These are phyloP conservation scores for Thelephora aurantiotincta DNA, from an alignment of 768 basidiomycete genomes.

Conservation along the genomic window DNA sequence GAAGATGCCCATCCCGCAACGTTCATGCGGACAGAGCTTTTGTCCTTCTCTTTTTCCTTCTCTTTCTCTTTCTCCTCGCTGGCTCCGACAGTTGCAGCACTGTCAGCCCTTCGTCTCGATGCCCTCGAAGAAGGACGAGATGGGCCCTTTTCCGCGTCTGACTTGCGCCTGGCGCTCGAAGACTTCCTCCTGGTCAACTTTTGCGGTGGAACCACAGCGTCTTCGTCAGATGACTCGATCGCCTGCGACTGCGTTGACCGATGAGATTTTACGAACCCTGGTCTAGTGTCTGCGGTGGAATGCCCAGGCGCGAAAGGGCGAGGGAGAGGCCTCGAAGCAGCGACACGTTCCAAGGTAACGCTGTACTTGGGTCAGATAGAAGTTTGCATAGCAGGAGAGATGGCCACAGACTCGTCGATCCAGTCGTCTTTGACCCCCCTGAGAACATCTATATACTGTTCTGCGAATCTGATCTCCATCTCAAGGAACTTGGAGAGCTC, in stretches of 20 bases:
- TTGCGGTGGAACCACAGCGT: slow-evolving; percentile 3
- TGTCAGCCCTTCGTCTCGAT: slow-evolving; percentile 55
- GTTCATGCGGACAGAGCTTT: slow-evolving; percentile 23
- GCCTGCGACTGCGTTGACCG: slow-evolving; percentile 12
- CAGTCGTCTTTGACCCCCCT: slow-evolving; percentile 54
- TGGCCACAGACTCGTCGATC: slow-evolving; percentile 40
- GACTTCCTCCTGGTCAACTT: slow-evolving; percentile 11
- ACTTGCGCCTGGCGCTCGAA: slow-evolving; percentile 21
- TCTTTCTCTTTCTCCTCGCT: slow-evolving; percentile 24
- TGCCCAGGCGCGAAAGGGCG: slow-evolving; percentile 3
- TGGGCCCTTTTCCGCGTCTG: slow-evolving; percentile 23
- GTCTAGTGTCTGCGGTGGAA: slow-evolving; percentile 10
- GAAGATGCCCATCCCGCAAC: slow-evolving; percentile 55
- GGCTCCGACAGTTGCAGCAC: slow-evolving; percentile 26
- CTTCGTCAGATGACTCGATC: slow-evolving; percentile 4
- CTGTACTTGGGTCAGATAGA: slow-evolving; percentile 2
- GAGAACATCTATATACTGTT: slow-evolving; percentile 60
- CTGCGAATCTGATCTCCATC: slow-evolving; percentile 57
- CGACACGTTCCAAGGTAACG: slow-evolving; percentile 4
- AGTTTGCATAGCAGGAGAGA: background rate
- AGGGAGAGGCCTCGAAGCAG: slow-evolving; percentile 1
- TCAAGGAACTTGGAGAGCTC: slow-evolving; percentile 64
- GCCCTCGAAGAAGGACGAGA: slow-evolving; percentile 46
- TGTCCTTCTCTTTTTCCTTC: slow-evolving; percentile 14
- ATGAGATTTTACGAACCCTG: slow-evolving; percentile 19